Percentiles rank a stretch among this genome's conserved stretches.
Evolutionary conservation across 2,329 filamentous ascomycete species (phyloP).

Genomic region (Ilyonectria mors-panacis): DNA sequence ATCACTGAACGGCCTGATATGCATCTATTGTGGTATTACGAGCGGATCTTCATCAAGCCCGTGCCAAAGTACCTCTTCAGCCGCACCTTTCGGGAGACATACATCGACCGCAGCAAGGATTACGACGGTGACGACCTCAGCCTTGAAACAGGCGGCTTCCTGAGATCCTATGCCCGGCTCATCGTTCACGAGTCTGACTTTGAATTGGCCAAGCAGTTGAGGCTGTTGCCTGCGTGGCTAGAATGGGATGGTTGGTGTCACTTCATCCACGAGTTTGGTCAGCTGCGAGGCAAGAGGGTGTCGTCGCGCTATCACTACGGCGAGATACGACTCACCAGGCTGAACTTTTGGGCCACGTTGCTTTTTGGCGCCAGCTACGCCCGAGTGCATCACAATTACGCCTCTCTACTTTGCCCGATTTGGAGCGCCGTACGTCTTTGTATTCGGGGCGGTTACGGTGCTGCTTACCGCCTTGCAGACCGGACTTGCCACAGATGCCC

Average conservation of each 20-base stretch:
- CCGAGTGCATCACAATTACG: conserved; percentile 26
- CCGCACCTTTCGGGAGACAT: conserved; percentile 51
- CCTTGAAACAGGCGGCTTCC: conserved; percentile 50
- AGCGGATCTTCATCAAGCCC: conserved; percentile 59
- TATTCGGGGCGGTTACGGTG: conserved; percentile 31
- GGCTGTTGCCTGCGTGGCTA: conserved; percentile 46
- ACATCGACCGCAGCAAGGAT: conserved; percentile 22
- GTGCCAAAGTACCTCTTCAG: conserved; percentile 56
- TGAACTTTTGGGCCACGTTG: conserved; percentile 44
- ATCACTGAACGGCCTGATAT: conserved; percentile 56
- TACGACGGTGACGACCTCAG: conserved; percentile 33
- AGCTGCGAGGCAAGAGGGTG: conserved; percentile 44
- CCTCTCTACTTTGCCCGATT: conserved; percentile 26
- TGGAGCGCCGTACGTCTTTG: conserved; percentile 27
- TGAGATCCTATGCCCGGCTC: conserved; percentile 53
- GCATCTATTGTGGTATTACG: conserved; percentile 58
- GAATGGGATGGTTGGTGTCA: conserved; percentile 47
- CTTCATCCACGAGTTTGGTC: conserved; percentile 50
- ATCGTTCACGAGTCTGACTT: conserved; percentile 55
- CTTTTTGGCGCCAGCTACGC: conserved; percentile 21
- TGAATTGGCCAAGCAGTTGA: conserved; percentile 44
- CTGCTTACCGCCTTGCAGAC: conserved; percentile 26
- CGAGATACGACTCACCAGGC: conserved; percentile 54
- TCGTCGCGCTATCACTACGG: conserved; percentile 53
- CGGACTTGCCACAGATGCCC: conserved; percentile 1